Evolutionary conservation across 371 early-diverging fungal species (phyloP), one percentile per base, ranked within the genome.

Genomic region (Amoeboaphelidium occidentale): DNA sequence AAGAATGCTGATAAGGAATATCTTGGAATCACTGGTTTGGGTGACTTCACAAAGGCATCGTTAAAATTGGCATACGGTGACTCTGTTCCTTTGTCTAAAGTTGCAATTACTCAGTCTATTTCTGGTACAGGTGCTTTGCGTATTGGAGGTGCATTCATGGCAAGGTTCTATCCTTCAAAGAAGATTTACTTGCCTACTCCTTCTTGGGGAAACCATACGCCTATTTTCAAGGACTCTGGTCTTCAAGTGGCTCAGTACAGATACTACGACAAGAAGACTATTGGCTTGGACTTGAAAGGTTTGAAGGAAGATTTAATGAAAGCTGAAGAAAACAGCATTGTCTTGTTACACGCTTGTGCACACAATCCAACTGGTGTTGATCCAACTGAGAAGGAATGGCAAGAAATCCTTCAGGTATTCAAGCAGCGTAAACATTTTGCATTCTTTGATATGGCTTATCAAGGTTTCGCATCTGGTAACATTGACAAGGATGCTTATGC

Each of bases 361-460:
- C 97, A 97, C 69, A 97, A 97, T 74, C 97, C 97, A 24, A 92
- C 94, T 22, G 94, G 97, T 62, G 93, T 93, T 39, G 97, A 97
- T 63, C 97, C 97, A 41, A 85, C 84, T 44, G 59, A 66, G 48
- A 76, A 65, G 43, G 91, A 97, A 66, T 97, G 97, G 97, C 66
- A 74, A 47, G 70, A 86, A 60, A 81, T 96, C 57, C 74, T 80
- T 49, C 54, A 75, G 52, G 74, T 79, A 27, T 64, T 84, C 52
- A 79, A 86, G 69, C 72, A 74, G 47, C 78, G 81, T 57, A 68
- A 70, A 10, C 89, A 90, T 66, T 75, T 89, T 51, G 66, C 76
- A 51, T 93, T 93, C 78, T 94, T 97, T 56, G 94, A 97, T 63
- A 88, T 91, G 87, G 97, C 94, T 32, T 97, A 97, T 71, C 93